These are phyloP conservation scores for Ceratocystis lukuohia DNA, from an alignment of 2,329 filamentous ascomycete genomes.

Conservation along the genomic window DNA sequence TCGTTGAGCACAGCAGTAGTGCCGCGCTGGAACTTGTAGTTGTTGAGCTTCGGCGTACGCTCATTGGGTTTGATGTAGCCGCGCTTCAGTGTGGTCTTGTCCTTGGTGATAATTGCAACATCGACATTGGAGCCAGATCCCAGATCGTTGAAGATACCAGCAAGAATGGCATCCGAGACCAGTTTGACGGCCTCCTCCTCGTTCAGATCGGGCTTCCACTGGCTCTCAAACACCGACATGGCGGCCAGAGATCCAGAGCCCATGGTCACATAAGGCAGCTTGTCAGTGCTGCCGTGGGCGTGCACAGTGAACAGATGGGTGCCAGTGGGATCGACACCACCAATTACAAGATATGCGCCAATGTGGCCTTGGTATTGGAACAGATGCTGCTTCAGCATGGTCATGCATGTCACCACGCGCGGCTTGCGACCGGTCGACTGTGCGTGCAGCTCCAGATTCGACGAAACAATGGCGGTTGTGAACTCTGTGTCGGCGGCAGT, in stretches of 20 bases:
- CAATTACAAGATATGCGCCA: constrained; percentile 93
- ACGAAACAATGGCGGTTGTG: constrained; percentile 95
- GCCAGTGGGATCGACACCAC: constrained; percentile 90
- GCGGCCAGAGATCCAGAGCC: constrained; percentile 88
- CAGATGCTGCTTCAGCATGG: constrained; percentile 96
- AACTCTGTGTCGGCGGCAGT: constrained; percentile 98
- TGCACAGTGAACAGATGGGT: constrained; percentile 95
- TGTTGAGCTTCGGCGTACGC: constrained; percentile 78
- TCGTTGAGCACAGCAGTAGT: constrained; percentile 95
- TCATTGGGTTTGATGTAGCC: constrained; percentile 91
- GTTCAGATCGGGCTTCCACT: constrained; percentile 71
- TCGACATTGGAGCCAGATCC: constrained; percentile 97
- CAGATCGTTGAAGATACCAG: constrained; percentile 97
- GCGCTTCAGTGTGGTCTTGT: constrained; percentile 86
- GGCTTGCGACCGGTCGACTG: constrained; percentile 93
- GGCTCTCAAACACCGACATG: constrained; percentile 96
- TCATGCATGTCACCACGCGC: constrained; percentile 98
- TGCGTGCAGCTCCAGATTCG: constrained; percentile 92
- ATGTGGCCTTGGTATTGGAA: constrained; percentile 98
- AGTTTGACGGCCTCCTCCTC: constrained; percentile 72
- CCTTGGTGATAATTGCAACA: constrained; percentile 84
- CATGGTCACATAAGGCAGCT: constrained; percentile 99
- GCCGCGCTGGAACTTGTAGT: constrained; percentile 78
- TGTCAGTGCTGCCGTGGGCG: constrained; percentile 95
- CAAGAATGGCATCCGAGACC: constrained; percentile 74